These are phyloP conservation scores for Sclerotinia trifoliorum DNA, from an alignment of 2,329 filamentous ascomycete species.

Conservation along the genomic window DNA sequence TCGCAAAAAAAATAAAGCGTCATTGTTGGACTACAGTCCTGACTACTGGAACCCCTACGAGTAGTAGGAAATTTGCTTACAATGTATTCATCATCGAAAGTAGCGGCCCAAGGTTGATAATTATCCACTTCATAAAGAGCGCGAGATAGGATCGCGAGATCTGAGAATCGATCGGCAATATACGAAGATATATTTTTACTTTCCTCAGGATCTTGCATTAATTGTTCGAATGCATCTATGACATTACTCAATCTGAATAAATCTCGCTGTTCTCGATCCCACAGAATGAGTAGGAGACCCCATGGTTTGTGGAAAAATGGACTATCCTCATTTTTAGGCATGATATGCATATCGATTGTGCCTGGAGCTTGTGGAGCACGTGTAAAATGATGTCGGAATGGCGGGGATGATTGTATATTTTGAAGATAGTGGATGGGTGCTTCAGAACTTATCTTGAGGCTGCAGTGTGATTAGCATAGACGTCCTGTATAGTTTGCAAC, in stretches of 20 bases:
- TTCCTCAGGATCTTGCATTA: neutral
- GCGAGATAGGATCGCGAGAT: neutral
- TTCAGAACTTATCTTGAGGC: neutral
- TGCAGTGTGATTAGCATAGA: neutral
- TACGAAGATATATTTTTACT: neutral
- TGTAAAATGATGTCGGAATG: neutral
- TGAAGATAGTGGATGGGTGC: neutral
- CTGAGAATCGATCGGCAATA: neutral
- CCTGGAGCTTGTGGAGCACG: neutral
- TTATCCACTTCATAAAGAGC: neutral
- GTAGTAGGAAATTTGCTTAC: neutral
- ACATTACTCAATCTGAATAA: neutral
- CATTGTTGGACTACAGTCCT: neutral
- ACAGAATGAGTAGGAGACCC: neutral
- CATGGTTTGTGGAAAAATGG: neutral
- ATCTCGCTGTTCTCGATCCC: neutral
- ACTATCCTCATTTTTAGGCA: neutral
- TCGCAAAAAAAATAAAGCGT: neutral
- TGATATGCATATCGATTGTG: neutral
- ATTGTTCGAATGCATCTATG: neutral
- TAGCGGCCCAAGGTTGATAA: conserved; percentile 2
- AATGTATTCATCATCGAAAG: neutral
- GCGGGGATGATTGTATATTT: neutral
- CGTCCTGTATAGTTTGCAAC: neutral
- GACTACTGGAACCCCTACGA: neutral